Conservation (phyloP, 768 basidiomycete genomes). For the Terana coerulea region DNA sequence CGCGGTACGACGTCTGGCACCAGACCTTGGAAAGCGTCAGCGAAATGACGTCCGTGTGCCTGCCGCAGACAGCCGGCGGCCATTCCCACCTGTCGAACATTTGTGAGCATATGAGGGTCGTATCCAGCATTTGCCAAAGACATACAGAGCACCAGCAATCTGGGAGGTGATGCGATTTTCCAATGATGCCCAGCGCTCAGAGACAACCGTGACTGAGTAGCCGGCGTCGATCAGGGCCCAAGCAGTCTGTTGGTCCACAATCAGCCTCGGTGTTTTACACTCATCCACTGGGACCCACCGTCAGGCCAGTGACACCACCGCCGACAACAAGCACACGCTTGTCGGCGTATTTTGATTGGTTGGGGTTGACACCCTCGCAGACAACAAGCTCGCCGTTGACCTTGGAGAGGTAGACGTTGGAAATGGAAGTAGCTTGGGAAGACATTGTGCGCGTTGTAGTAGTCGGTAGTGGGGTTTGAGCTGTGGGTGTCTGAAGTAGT, state of each 20-base stretch:
- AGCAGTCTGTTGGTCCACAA: constrained; percentile 10
- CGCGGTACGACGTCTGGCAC: constrained; percentile 34
- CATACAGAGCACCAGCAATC: constrained; percentile 24
- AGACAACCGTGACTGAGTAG: constrained; percentile 32
- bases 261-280: no score
- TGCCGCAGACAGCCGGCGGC: constrained; percentile 36
- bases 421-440: background rate
- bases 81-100: constrained; percentile 30
- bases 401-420: constrained; percentile 12
- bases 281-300: constrained; percentile 7
- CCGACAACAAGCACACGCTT: constrained; percentile 17
- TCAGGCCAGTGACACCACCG: constrained; percentile 21
- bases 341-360: constrained; percentile 2
- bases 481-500: no score
- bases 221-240: constrained; percentile 34
- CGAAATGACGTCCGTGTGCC: constrained; percentile 33
- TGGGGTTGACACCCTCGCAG: constrained; percentile 7
- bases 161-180: constrained; percentile 18
- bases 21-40: constrained; percentile 30
- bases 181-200: constrained; percentile 17
- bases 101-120: background rate
- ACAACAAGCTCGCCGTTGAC: constrained; percentile 10
- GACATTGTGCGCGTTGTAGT: background rate
- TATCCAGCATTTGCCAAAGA: background rate
- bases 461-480: no score